Conservation (phyloP, 225 moss, liverwort and hornwort species). For the Neckera pumila region DNA sequence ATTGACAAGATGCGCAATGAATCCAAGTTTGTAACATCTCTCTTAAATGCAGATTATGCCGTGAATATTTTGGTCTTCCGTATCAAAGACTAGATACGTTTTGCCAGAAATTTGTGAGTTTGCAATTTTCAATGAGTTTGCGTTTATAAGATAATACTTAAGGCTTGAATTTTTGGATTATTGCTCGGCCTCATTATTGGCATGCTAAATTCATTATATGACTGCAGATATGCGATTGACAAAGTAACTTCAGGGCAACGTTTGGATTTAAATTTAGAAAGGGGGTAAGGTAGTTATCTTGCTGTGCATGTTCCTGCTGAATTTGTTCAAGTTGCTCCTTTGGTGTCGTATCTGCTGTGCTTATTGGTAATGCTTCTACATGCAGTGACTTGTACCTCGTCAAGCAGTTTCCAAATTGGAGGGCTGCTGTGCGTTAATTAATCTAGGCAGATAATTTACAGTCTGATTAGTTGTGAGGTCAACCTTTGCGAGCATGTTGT, state of each 20-base stretch:
- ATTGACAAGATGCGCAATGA: constrained; percentile 99
- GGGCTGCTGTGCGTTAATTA: neutral
- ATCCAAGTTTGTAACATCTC: constrained; percentile 49
- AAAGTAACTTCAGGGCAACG: constrained; percentile 96
- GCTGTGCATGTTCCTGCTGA: constrained; percentile 3
- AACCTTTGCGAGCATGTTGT: neutral
- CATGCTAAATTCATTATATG: neutral
- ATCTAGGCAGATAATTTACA: neutral
- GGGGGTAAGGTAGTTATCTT: constrained; percentile 80
- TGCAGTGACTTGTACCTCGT: neutral
- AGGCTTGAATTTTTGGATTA: neutral
- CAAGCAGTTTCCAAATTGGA: neutral
- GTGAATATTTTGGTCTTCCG: neutral
- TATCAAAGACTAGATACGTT: neutral
- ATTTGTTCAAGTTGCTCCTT: neutral
- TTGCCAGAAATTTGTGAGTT: neutral
- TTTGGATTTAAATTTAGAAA: constrained; percentile 89
- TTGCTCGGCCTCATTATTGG: neutral
- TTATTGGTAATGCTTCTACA: neutral
- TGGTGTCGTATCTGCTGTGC: neutral
- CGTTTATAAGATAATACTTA: neutral
- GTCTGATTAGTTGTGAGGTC: neutral
- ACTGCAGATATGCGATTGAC: constrained; percentile 86
- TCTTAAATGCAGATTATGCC: neutral
- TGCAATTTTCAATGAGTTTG: neutral